Base-by-base conservation (phyloP, 2,329 filamentous ascomycete species). In the Pseudogymnoascus pannorum region DNA sequence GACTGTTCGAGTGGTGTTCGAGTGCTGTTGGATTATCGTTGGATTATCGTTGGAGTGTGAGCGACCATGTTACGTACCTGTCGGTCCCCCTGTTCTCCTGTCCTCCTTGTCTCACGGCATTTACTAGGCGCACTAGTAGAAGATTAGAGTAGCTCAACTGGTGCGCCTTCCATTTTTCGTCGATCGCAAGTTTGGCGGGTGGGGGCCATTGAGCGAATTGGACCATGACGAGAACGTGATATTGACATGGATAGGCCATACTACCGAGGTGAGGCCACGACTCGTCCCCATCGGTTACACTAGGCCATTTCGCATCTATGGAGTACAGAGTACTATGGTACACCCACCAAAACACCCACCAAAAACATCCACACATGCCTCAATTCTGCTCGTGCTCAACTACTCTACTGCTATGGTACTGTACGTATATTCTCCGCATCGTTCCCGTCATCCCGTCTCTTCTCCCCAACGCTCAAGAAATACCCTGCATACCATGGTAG, bases 1-100 rank as follows among this genome's bases (percentile, higher is more conserved):
- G 33, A 54, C 48, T 54, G 48, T 54, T 54, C 48, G 48, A 54
- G 48, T 54, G 44, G n/a, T 51, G 44, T 51, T 51, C 42, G 42
- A 44, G 40, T 42, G 11, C 29, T 31, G 29, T 31, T 31, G 29
- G 33, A 40, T 11, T 40, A 9, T 7, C 22, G 29, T 31, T 31
- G 29, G 33, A 40, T 11, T 40, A 9, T 7, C 22, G 38, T 42
- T 42, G 18, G 40, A 44, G 40, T 7, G 6, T 31, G 29, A 9
- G 5, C 29, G 29, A n/a, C n/a, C n/a, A n/a, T n/a, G n/a, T n/a
- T n/a, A n/a, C n/a, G n/a, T n/a, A n/a, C n/a, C n/a, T n/a, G n/a
- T n/a, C n/a, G n/a, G n/a, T n/a, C n/a, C n/a, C n/a, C n/a, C n/a
- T n/a, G n/a, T n/a, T n/a, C n/a, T n/a, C n/a, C n/a, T n/a, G n/a